Evolutionary conservation across 2,329 filamentous ascomycete species (phyloP).

Genomic region (Diaporthe capsici): DNA sequence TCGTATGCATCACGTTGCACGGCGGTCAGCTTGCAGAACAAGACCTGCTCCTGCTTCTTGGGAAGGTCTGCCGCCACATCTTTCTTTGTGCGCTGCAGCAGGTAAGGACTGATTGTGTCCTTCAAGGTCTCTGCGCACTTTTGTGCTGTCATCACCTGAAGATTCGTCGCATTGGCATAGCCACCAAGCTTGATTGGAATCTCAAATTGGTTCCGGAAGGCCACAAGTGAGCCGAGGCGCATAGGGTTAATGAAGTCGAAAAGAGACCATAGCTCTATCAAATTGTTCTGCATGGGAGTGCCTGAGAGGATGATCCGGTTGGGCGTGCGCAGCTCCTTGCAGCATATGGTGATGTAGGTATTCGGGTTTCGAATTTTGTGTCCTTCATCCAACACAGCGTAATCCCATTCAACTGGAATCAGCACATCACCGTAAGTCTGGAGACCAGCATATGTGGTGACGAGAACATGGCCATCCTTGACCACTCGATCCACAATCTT

Average conservation of each 20-base stretch:
- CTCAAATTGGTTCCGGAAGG: constrained; percentile 92
- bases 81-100: constrained; percentile 91
- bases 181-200: constrained; percentile 93
- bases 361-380: constrained; percentile 99
- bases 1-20: constrained; percentile 86
- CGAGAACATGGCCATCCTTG: constrained; percentile 88
- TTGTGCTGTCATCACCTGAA: constrained; percentile 94
- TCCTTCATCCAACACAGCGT: constrained; percentile 94
- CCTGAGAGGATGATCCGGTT: constrained; percentile 95
- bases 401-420: constrained; percentile 89
- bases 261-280: constrained; percentile 94
- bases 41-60: constrained; percentile 94
- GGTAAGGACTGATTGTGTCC: constrained; percentile 92
- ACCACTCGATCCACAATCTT: constrained; percentile 87
- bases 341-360: constrained; percentile 92
- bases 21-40: constrained; percentile 93
- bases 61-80: constrained; percentile 95
- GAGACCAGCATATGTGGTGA: constrained; percentile 96
- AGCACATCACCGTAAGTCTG: constrained; percentile 90
- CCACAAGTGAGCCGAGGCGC: constrained; percentile 91
- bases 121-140: constrained; percentile 95
- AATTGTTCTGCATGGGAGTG: constrained; percentile 97
- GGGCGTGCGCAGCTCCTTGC: constrained; percentile 91
- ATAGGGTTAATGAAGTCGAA: constrained; percentile 99
- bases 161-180: constrained; percentile 93